Base-by-base conservation (phyloP, 345 rosid genomes). In the Arabis hirsuta region DNA sequence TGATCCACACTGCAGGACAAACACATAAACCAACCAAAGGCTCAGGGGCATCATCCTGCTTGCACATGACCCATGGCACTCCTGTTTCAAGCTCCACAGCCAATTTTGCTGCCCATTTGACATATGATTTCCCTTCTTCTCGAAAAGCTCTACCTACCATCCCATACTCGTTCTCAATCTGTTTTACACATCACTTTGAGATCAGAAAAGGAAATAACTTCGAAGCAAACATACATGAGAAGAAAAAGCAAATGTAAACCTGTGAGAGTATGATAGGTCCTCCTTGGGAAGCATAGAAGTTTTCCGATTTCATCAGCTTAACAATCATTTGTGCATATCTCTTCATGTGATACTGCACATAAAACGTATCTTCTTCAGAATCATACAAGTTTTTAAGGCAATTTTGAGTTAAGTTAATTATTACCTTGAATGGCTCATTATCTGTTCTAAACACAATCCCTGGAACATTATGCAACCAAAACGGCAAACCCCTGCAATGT, bases 41-140 rank as follows among this genome's bases (percentile, higher is more conserved):
- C 70, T 88, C 88, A 56, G 93, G 95, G 69, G 96, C 96, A 78
- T 92, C 87, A 45, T 80, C 67, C 79, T 92, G 96, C 84, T 87
- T 90, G 82, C 98, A 88, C 96, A 92, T 92, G 58, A 82, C 85
- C 96, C 98, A 92, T 7, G 98, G 98, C 9, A 90, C 91, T 12
- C 96, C 93, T 13, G 96, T 87, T 3, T 86, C 76, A 57, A 90
- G 88, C 16, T 82, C 89, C 45, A 84, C 89, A 2, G 91, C 90
- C 89, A 90, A 57, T 53, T 77, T 48, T 34, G 91, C 96, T 11
- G 96, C 90, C 98, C 98, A 92, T 7, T 71, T 78, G 13, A 90
- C 81, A 43, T 92, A 92, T 14, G 82, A 36, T 39, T 77, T 81
- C 44, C 98, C 98, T 39, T 78, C 63, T 44, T 86, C 80, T 10